Conservation (phyloP, 805 yeast species). For the Candida mattraensis region DNA sequence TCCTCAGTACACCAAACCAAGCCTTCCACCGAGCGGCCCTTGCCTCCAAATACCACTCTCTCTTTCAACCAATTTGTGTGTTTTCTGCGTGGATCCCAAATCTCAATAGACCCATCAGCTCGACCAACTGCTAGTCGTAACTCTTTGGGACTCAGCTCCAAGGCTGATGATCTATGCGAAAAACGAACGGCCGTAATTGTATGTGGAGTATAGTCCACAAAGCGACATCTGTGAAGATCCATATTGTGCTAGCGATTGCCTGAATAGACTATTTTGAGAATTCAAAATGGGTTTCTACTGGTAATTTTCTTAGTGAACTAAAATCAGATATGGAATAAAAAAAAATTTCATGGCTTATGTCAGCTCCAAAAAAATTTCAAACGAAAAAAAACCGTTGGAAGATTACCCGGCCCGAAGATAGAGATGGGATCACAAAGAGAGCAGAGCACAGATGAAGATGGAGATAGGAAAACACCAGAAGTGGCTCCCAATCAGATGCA, state of each 20-base stretch:
- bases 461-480: no score
- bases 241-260: conserved; percentile 32
- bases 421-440: no score
- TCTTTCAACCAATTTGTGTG: conserved; percentile 81
- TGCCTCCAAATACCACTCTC: conserved; percentile 68
- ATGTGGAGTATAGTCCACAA: conserved; percentile 85
- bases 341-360: no score
- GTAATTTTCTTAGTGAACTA: no score
- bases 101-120: conserved; percentile 91
- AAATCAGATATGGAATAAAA: no score
- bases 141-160: conserved; percentile 48
- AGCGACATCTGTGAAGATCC: conserved; percentile 88
- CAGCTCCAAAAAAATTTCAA: no score
- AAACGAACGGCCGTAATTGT: conserved; percentile 80
- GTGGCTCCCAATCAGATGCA: no score
- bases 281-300: conserved; percentile 1
- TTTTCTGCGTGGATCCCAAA: conserved; percentile 74
- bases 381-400: no score
- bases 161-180: conserved; percentile 53
- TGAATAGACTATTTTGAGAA: conserved; percentile 6
- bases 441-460: no score
- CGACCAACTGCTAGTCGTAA: conserved; percentile 88
- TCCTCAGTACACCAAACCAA: conserved; percentile 68
- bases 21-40: conserved; percentile 85
- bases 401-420: no score